Conservation (phyloP, 2,329 filamentous ascomycete genomes). For the Nakataea oryzae region DNA sequence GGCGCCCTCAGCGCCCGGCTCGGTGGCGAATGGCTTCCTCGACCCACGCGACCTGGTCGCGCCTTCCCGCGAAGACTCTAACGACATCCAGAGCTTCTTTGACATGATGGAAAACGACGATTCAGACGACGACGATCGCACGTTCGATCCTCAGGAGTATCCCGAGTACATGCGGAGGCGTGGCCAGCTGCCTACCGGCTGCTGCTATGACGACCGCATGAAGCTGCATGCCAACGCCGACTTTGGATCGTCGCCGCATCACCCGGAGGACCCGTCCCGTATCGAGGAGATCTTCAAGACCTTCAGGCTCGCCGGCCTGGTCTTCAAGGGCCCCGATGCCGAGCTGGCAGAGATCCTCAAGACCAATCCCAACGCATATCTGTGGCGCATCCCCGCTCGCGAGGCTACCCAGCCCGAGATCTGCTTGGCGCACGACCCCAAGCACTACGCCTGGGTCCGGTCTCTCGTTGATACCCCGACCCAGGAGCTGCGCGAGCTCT, state of each 20-base stretch:
- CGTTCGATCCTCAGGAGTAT: conserved; percentile 20
- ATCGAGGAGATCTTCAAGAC: conserved; percentile 91
- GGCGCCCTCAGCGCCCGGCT: conserved; percentile 9
- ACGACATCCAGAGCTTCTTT: conserved; percentile 9
- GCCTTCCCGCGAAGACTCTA: conserved; percentile 3
- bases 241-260: conserved; percentile 62
- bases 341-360: conserved; percentile 41
- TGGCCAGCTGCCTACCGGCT: conserved; percentile 56
- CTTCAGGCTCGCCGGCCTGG: conserved; percentile 70
- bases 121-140: conserved; percentile 22
- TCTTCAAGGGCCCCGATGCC: conserved; percentile 50
- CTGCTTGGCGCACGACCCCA: conserved; percentile 63
- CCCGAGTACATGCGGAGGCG: conserved; percentile 25
- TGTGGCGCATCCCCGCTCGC: conserved; percentile 70
- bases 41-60: conserved; percentile 20
- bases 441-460: conserved; percentile 72
- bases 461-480: conserved; percentile 41
- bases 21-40: conserved; percentile 21
- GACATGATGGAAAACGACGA: conserved; percentile 15
- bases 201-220: conserved; percentile 92
- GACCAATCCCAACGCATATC: conserved; percentile 46
- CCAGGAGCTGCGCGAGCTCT: conserved; percentile 58
- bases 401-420: conserved; percentile 73
- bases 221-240: conserved; percentile 85
- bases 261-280: conserved; percentile 86